Evolutionary conservation across 148 eudicot genomes (phyloP).

Genomic region (Vaccinium vitisidaea): DNA sequence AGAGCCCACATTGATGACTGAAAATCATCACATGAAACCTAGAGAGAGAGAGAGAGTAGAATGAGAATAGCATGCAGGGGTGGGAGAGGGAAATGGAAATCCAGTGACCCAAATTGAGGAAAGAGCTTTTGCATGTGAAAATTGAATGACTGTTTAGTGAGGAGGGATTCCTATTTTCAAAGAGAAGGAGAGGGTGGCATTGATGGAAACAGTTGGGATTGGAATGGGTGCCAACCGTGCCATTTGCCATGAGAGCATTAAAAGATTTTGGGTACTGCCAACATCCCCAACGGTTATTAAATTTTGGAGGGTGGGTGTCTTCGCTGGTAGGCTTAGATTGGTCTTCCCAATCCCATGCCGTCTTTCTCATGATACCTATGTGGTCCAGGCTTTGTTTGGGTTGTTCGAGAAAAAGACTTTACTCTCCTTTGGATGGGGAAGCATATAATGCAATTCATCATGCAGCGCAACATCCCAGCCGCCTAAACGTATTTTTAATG

Average conservation of each 20-base stretch:
- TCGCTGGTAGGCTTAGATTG: neutral
- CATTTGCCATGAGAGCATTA: slow-evolving; percentile 20
- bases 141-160: neutral
- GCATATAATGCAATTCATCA: no score
- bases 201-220: slow-evolving; percentile 24
- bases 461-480: no score
- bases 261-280: slow-evolving; percentile 18
- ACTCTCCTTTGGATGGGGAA: no score
- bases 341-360: neutral
- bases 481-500: no score
- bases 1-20: slow-evolving; percentile 11
- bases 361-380: neutral
- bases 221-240: slow-evolving; percentile 26
- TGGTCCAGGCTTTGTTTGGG: no score
- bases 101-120: neutral
- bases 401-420: no score
- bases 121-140: neutral
- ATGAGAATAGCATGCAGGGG: slow-evolving; percentile 13
- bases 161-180: neutral
- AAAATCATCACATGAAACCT: neutral
- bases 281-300: slow-evolving; percentile 39
- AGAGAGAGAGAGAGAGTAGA: slow-evolving; percentile 1
- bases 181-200: slow-evolving; percentile 10
- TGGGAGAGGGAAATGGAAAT: slow-evolving; percentile 5
- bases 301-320: slow-evolving; percentile 14